phyloP scores from a whole-genome alignment of 768 basidiomycete species.

The Calocera viscosa region DNA sequence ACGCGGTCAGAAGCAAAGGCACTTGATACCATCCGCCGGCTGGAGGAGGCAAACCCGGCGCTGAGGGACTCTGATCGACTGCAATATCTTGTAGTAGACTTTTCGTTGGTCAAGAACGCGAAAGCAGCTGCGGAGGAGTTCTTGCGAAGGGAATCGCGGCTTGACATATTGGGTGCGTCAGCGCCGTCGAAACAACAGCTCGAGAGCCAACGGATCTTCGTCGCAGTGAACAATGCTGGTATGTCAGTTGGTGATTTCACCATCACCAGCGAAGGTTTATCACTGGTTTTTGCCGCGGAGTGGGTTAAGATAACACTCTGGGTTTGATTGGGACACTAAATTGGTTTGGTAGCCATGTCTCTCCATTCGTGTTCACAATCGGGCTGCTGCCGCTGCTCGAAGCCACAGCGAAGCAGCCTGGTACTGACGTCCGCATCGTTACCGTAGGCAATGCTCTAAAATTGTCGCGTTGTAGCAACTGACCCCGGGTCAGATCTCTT shows the following conservation, averaged over 20 bases:
- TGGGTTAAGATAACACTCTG: not conserved
- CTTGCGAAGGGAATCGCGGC: conserved; percentile 36
- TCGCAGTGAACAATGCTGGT: conserved; percentile 3
- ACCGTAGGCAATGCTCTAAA: conserved; percentile 38
- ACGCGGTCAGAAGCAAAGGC: not conserved
- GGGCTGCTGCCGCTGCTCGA: conserved; percentile 42
- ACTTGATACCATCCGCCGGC: not conserved
- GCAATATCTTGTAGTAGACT: conserved; percentile 40
- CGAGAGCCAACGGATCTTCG: not conserved
- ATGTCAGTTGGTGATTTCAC: not conserved
- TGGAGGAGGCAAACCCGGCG: not conserved
- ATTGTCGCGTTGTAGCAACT: not conserved
- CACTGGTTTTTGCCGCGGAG: not conserved
- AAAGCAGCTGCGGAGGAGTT: conserved; percentile 41
- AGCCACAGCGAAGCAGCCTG: conserved; percentile 36
- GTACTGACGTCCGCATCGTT: conserved; percentile 51
- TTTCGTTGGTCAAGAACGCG: conserved; percentile 37
- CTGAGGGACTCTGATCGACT: not conserved
- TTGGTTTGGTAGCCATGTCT: conserved; percentile 34
- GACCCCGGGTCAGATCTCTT: not conserved
- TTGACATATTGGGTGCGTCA: conserved; percentile 45
- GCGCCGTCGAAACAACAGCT: not conserved
- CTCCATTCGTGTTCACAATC: conserved; percentile 45
- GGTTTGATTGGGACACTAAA: not conserved
- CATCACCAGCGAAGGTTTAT: not conserved